Evolutionary conservation across 1,284 basidiomycete genomes (phyloP), one percentile per base, ranked within the genome.

Genomic region (Irpex lacteus): DNA sequence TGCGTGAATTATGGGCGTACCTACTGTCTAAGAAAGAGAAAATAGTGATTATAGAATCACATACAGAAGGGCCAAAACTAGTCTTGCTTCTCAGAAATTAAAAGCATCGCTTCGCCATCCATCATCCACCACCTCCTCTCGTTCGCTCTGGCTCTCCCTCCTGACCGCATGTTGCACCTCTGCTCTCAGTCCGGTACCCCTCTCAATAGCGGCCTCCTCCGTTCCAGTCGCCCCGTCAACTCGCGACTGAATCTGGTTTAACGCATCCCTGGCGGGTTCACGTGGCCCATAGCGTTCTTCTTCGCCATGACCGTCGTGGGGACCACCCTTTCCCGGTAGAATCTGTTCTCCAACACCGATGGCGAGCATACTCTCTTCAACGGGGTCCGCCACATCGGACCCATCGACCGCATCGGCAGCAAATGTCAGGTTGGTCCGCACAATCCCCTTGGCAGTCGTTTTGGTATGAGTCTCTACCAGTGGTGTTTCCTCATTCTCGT

Each of bases 311-410:
- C 63, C 70, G 2, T 68, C 74, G 63, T 78, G 75, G 2, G 81
- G 76, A 5, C 80, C 81, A 4, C 76, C 78, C 60, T 79, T 77
- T 4, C 76, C 76, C 0, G 79, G 77, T 63, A 85, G 76, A 18
- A 84, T 70, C 68, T 84, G 83, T 4, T 81, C 71, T 13, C 78
- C 81, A 15, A 76, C 73, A 2, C 83, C 83, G 19, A 84, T 70
- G 0, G 79, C 79, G 19, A 81, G 63, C 5, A 76, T 67, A 9
- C 74, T 78, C 60, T 78, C n/a, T n/a, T n/a, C n/a, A n/a, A n/a
- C n/a, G n/a, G n/a, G n/a, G n/a, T n/a, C n/a, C n/a, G n/a, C n/a
- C n/a, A n/a, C n/a, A n/a, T n/a, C n/a, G n/a, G n/a, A n/a, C n/a
- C n/a, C n/a, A n/a, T n/a, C n/a, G n/a, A n/a, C n/a, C n/a, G n/a